Evolutionary conservation across 331 rosid genomes (phyloP), one percentile per base, ranked within the genome.

Genomic region (Malus hybrid): DNA sequence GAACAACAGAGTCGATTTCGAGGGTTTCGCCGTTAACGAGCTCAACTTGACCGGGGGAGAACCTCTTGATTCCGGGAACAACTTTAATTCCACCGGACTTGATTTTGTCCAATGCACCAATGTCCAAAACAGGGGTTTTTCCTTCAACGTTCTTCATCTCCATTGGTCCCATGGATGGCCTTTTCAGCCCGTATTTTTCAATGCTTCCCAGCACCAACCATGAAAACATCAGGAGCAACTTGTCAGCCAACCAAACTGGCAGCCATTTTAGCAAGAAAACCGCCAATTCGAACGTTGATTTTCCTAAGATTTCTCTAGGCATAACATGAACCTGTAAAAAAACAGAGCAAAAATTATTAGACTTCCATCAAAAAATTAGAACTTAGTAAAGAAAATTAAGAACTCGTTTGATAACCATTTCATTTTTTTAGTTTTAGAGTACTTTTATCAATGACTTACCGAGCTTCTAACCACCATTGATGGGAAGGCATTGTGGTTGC

Each of bases 171-270:
- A 28, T 76, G 14, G 86, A 64, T 7, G 99, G 99, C 75, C 98
- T 83, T 79, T 84, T 92, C 0, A 95, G 85, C 24, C 99, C 98
- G 42, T 80, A 88, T 15, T 79, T 95, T 61, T 88, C 96, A 0
- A 78, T 80, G 83, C 86, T 86, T 22, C 99, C 99, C 2, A 92
- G 79, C 53, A 87, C 32, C 34, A 95, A 73, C 98, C 99, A 92
- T 33, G 99, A 81, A 55, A 89, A 24, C 4, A 95, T 32, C 79
- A 95, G 58, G 2, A 95, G 50, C 13, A 92, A 57, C 83, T 86
- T 92, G 86, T 95, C 99, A 1, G 87, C 96, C 11, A 90, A 83
- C 99, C 99, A 92, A 2, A 90, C 87, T 5, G 99, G 99, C 0
- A 95, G 78, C 99, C 99, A 92, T 65, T 79, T 79, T 81, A 95